These are phyloP conservation scores for Eucalyptus tenuipes DNA, from an alignment of 345 rosid species.

Conservation along the genomic window DNA sequence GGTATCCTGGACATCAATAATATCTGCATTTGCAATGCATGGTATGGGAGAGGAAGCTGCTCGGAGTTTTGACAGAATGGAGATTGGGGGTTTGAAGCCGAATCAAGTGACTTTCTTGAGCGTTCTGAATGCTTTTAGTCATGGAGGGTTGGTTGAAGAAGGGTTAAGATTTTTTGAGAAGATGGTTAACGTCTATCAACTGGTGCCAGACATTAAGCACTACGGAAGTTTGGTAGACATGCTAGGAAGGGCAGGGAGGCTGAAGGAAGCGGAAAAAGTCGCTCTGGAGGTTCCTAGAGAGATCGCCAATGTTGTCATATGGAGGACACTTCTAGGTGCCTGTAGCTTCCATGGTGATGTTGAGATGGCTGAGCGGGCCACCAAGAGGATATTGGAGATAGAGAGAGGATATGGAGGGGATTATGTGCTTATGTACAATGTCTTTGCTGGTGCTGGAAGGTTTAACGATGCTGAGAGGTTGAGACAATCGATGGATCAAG, in stretches of 20 bases:
- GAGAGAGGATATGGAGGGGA: conserved; percentile 75
- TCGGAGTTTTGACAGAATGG: conserved; percentile 42
- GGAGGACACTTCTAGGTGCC: conserved; percentile 80
- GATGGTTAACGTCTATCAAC: conserved; percentile 38
- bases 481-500: conserved; percentile 44
- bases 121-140: conserved; percentile 77
- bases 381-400: conserved; percentile 52
- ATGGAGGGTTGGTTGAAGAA: conserved; percentile 68
- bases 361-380: conserved; percentile 58
- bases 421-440: conserved; percentile 62
- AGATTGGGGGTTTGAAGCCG: conserved; percentile 36
- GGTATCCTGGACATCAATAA: conserved; percentile 77
- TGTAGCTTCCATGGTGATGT: conserved; percentile 68
- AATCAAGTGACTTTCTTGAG: conserved; percentile 69
- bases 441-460: conserved; percentile 54
- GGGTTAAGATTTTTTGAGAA: conserved; percentile 49
- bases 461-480: conserved; percentile 47
- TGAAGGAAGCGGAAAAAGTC: conserved; percentile 68
- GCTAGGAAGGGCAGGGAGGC: conserved; percentile 70
- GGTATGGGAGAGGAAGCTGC: conserved; percentile 77
- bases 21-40: conserved; percentile 72
- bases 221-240: conserved; percentile 74
- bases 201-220: conserved; percentile 55
- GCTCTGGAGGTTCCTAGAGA: conserved; percentile 48
- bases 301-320: conserved; percentile 37